Conservation (phyloP, 2,329 filamentous ascomycete species). For the Sphaerostilbella broomeana region DNA sequence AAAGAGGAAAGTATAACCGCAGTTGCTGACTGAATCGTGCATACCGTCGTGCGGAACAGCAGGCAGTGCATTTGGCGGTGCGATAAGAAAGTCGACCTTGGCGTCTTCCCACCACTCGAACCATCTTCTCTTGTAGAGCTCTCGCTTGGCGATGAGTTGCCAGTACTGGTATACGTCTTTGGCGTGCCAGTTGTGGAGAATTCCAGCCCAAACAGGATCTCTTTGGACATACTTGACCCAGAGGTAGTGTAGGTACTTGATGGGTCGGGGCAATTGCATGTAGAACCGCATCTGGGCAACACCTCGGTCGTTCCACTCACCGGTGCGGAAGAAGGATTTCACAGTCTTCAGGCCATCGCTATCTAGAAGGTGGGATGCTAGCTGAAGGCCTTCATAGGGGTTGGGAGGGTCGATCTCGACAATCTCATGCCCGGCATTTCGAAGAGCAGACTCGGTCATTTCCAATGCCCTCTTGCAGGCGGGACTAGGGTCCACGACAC, state of each 20-base stretch:
- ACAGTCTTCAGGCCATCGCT: conserved; percentile 46
- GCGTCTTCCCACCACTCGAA: conserved; percentile 54
- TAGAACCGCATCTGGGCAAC: conserved; percentile 68
- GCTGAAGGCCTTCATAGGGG: conserved; percentile 66
- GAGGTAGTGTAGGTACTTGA: conserved; percentile 82
- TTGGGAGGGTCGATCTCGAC: conserved; percentile 56
- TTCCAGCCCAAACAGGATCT: conserved; percentile 70
- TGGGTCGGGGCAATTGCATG: conserved; percentile 62
- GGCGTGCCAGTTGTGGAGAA: conserved; percentile 51
- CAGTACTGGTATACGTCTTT: conserved; percentile 61
- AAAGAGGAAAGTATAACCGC: conserved; percentile 90
- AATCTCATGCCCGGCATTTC: conserved; percentile 68
- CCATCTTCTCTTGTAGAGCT: conserved; percentile 32
- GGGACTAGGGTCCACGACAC: conserved; percentile 79
- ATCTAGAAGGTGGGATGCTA: conserved; percentile 64
- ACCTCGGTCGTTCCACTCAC: conserved; percentile 63
- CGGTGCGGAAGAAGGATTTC: conserved; percentile 54
- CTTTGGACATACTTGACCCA: conserved; percentile 79
- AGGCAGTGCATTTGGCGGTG: conserved; percentile 83
- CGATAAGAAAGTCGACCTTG: conserved; percentile 70
- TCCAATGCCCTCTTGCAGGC: conserved; percentile 73
- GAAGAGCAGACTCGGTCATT: conserved; percentile 62
- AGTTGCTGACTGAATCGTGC: conserved; percentile 76
- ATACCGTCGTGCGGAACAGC: conserved; percentile 83
- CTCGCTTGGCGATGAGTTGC: conserved; percentile 45